These are phyloP conservation scores for Leishmania amazonensis DNA, from an alignment of 208 protist species.

Conservation along the genomic window DNA sequence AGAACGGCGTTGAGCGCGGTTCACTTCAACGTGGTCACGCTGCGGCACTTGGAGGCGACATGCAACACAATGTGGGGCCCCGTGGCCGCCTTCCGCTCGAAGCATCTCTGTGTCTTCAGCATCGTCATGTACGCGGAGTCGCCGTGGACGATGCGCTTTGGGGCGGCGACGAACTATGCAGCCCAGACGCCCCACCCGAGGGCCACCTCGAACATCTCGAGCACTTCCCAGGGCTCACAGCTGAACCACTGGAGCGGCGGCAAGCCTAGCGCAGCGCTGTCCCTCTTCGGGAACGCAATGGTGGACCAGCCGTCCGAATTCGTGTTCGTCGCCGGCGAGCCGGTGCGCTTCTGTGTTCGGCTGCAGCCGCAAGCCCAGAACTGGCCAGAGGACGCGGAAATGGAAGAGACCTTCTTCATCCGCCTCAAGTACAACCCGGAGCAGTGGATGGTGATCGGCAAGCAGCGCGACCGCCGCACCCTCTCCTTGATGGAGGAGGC, in stretches of 20 bases:
- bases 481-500: constrained; percentile 77
- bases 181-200: neutral
- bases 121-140: constrained; percentile 70
- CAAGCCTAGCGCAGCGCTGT: neutral
- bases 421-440: constrained; percentile 59
- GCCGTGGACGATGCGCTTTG: constrained; percentile 50
- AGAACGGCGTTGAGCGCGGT: constrained; percentile 16
- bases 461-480: constrained; percentile 61
- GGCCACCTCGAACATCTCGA: constrained; percentile 6
- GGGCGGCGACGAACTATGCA: constrained; percentile 40
- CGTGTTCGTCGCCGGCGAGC: constrained; percentile 73
- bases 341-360: constrained; percentile 70
- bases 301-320: constrained; percentile 54
- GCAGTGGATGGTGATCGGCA: constrained; percentile 83
- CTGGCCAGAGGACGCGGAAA: constrained; percentile 69
- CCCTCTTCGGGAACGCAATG: constrained; percentile 37
- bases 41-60: constrained; percentile 40
- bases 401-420: constrained; percentile 82
- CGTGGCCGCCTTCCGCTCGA: constrained; percentile 60
- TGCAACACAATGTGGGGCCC: constrained; percentile 68
- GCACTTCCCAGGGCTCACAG: neutral
- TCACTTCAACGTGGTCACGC: constrained; percentile 44
- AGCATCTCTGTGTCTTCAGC: constrained; percentile 75
- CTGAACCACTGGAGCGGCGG: neutral
- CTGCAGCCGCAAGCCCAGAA: constrained; percentile 77